phyloP scores from a whole-genome alignment of 257 asterid genomes.

The Gynochthodes officinalis region DNA sequence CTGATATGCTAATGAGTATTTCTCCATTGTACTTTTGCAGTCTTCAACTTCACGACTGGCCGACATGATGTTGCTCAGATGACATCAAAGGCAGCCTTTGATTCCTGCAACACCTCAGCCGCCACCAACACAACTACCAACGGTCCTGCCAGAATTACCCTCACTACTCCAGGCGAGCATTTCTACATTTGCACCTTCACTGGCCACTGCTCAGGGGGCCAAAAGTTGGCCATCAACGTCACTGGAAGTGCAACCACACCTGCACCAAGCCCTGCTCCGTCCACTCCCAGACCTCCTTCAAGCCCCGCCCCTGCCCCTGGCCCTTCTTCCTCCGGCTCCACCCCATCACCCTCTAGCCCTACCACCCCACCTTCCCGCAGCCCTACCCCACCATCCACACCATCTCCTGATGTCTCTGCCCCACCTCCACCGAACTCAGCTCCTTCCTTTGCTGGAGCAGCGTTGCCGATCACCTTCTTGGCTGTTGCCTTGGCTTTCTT shows the following conservation, averaged over 20 bases:
- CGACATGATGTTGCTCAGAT: constrained; percentile 50
- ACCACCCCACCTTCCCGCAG: constrained; percentile 31
- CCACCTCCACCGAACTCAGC: constrained; percentile 58
- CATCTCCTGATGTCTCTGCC: constrained; percentile 17
- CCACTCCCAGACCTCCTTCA: background rate
- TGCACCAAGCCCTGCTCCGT: constrained; percentile 1
- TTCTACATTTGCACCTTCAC: constrained; percentile 59
- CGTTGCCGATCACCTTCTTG: constrained; percentile 56
- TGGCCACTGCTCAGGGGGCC: constrained; percentile 55
- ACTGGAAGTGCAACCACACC: constrained; percentile 26
- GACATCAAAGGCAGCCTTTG: constrained; percentile 37
- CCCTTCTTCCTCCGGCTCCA: constrained; percentile 12
- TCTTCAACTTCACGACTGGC: constrained; percentile 62
- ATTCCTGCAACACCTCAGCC: constrained; percentile 50
- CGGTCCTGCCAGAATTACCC: constrained; percentile 59
- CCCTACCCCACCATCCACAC: constrained; percentile 25
- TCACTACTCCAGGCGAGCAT: constrained; percentile 55
- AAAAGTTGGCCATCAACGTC: constrained; percentile 66
- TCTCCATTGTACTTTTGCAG: constrained; percentile 29
- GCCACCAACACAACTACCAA: constrained; percentile 25
- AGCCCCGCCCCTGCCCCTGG: constrained; percentile 19
- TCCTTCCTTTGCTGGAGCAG: constrained; percentile 37
- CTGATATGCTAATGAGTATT: background rate
- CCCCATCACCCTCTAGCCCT: constrained; percentile 28
- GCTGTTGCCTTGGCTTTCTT: constrained; percentile 52